Base-by-base conservation (phyloP, 108 stramenopile species). In the Skeletonema marinoi region DNA sequence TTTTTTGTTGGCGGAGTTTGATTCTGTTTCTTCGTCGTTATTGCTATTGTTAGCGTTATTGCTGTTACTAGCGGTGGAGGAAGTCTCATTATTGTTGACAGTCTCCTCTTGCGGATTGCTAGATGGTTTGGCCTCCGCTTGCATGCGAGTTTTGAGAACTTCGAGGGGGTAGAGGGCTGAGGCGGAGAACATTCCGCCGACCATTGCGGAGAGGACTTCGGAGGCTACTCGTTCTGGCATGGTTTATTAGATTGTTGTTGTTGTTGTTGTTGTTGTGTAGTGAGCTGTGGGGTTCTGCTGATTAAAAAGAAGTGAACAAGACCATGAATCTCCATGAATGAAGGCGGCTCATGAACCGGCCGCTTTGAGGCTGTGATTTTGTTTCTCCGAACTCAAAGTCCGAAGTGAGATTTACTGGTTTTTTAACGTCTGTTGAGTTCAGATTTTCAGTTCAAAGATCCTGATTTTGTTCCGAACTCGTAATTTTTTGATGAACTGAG, bases 101-200 rank as follows among this genome's bases (percentile, higher is more conserved):
- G 25, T 25, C 25, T 77, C 50, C 6, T 63, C 29, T 21, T 60
- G 59, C 2, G 60, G 13, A 41, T 58, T 32, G 11, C 46, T 17
- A 8, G 39, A 14, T 35, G 19, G 13, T 31, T 73, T 81, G 12
- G 70, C 61, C 50, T 89, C 83, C 6, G 93, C 93, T 78, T 91
- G 90, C 90, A 94, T 92, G 21, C 88, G 84, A 0, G 93, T 94
- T 71, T 94, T 94, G 63, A 94, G 66, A 1, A 94, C 89, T 78
- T 94, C 93, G n/a, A 94, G 80, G 4, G 93, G 93, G 75, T 90
- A 94, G 59, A 94, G 66, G 12, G 88, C 84, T 25, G 83, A 78
- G 9, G 92, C 88, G 66, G 86, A 87, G 56, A 93, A 82, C 33
- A 90, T 89, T 12, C 92, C 92, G 2, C 90, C 92, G 12, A 93